phyloP scores from a whole-genome alignment of 768 basidiomycete species.

The Dentipellis sp. region DNA sequence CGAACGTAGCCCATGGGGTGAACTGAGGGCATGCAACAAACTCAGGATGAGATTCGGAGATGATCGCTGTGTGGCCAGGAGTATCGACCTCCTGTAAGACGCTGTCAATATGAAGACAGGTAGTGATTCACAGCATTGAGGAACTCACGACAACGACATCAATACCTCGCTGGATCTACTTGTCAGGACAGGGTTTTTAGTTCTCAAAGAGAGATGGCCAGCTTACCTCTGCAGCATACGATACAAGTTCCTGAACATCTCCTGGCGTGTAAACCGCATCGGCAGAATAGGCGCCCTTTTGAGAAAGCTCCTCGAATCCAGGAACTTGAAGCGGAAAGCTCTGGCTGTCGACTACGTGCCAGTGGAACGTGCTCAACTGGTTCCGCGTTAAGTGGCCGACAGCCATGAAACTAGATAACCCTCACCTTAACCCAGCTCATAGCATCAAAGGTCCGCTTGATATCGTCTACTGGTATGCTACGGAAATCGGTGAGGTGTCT shows the following conservation, averaged over 20 bases:
- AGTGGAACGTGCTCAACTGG: conserved; percentile 22
- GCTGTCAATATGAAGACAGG: not conserved
- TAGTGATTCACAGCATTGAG: not conserved
- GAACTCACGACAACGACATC: conserved; percentile 32
- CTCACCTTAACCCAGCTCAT: conserved; percentile 44
- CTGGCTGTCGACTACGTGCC: conserved; percentile 34
- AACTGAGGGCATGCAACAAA: conserved; percentile 56
- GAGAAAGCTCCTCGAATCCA: conserved; percentile 22
- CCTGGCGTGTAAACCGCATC: conserved; percentile 19
- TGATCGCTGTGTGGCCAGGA: conserved; percentile 71
- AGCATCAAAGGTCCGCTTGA: conserved; percentile 38
- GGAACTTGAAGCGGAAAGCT: conserved; percentile 27
- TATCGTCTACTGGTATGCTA: conserved; percentile 30
- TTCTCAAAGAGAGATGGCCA: not conserved
- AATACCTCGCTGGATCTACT: conserved; percentile 32
- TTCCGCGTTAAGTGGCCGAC: not conserved
- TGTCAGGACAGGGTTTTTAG: not conserved
- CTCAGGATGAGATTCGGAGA: conserved; percentile 60
- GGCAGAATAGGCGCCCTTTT: conserved; percentile 24
- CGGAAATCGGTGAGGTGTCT: not conserved
- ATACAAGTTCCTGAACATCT: conserved; percentile 23
- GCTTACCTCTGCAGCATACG: conserved; percentile 25
- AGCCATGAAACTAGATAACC: not conserved
- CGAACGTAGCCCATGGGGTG: conserved; percentile 25
- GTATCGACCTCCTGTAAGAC: conserved; percentile 72